phyloP scores from a whole-genome alignment of 2,329 filamentous ascomycete species.

The Sporothrix euskadiensis region DNA sequence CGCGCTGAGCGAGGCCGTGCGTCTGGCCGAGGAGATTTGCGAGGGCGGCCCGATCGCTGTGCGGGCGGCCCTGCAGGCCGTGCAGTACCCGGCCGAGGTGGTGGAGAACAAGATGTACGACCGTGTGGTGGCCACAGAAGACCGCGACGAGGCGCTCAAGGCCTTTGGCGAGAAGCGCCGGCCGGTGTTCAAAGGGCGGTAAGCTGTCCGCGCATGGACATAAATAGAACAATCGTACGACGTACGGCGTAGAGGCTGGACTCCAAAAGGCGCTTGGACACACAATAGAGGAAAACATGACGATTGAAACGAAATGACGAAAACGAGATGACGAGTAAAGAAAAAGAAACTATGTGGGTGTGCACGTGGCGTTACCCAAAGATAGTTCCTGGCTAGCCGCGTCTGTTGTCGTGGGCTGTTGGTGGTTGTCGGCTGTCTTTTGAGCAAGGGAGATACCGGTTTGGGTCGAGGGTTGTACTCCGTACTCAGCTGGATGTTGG shows the following conservation, averaged over 20 bases:
- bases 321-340: not conserved
- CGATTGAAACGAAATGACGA: not conserved
- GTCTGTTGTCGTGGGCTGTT: not conserved
- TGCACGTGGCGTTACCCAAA: constrained; percentile 9
- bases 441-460: not conserved
- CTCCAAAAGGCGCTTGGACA: not conserved
- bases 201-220: constrained; percentile 28
- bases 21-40: constrained; percentile 80
- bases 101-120: constrained; percentile 88
- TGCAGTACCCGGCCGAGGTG: constrained; percentile 69
- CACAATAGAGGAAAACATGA: constrained; percentile 9
- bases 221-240: not conserved
- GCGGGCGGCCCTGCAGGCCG: constrained; percentile 74
- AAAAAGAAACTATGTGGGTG: not conserved
- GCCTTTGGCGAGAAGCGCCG: constrained; percentile 73
- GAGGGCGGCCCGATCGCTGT: constrained; percentile 79
- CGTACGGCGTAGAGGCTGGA: not conserved
- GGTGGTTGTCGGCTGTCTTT: not conserved
- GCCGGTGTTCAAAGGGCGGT: constrained; percentile 59
- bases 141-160: constrained; percentile 81
- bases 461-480: not conserved
- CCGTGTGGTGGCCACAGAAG: constrained; percentile 77
- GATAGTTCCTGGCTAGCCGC: not conserved
- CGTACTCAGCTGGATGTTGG: not conserved
- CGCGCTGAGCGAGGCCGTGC: constrained; percentile 73